Conservation (phyloP, 371 early-diverging fungal genomes). For the Paramicrosporidium saccamoebae region DNA sequence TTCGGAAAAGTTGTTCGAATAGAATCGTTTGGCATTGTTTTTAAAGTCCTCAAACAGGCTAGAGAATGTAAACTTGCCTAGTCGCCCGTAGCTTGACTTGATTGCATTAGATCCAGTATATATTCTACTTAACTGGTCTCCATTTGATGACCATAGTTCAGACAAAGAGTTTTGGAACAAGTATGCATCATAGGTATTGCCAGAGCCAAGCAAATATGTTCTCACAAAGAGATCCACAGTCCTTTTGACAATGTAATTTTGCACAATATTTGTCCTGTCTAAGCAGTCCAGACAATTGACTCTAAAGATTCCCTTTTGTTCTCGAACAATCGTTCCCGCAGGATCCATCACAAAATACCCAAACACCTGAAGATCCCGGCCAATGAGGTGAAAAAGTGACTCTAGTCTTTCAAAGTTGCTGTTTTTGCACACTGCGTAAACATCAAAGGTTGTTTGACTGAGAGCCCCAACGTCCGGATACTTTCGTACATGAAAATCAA, state of each 20-base stretch:
- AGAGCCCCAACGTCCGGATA: constrained; percentile 5
- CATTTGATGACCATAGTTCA: constrained; percentile 79
- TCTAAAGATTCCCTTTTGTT: constrained; percentile 45
- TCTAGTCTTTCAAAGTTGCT: constrained; percentile 37
- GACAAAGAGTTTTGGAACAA: no score
- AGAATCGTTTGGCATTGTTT: constrained; percentile 61
- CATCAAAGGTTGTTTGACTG: constrained; percentile 43
- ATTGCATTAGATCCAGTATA: constrained; percentile 96
- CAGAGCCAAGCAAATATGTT: no score
- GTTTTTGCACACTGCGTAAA: constrained; percentile 36
- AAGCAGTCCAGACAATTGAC: constrained; percentile 95
- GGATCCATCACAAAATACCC: constrained; percentile 27
- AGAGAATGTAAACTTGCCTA: constrained; percentile 26
- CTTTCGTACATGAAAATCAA: constrained; percentile 4
- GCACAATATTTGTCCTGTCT: constrained; percentile 47
- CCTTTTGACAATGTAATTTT: constrained; percentile 11
- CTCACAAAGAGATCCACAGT: constrained; percentile 1
- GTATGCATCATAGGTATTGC: no score
- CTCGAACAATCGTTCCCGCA: constrained; percentile 11
- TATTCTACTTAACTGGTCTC: constrained; percentile 60
- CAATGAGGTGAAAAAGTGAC: constrained; percentile 12
- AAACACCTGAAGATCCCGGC: constrained; percentile 10
- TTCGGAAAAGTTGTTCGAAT: constrained; percentile 72
- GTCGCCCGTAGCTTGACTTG: constrained; percentile 56
- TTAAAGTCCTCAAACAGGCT: constrained; percentile 65